phyloP scores from a whole-genome alignment of 345 rosid species.

The Corchorus capsularis region DNA sequence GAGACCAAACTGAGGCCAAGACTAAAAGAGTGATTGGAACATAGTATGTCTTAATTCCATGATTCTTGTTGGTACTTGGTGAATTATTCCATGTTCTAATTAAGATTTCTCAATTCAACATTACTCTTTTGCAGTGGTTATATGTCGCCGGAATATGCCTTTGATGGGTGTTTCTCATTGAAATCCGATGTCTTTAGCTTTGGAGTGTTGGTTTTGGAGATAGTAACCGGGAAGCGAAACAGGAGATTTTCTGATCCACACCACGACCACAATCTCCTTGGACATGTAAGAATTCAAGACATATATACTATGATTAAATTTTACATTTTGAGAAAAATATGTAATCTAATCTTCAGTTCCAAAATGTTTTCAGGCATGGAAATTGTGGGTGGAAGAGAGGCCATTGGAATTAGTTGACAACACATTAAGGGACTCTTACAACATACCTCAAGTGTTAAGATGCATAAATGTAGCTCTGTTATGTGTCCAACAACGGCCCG shows the following conservation, averaged over 20 bases:
- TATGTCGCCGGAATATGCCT: conserved; percentile 20
- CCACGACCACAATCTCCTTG: background rate
- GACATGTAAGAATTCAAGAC: background rate
- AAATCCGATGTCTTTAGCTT: conserved; percentile 17
- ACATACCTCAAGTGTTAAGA: conserved; percentile 17
- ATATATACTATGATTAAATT: background rate
- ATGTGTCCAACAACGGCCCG: conserved; percentile 33
- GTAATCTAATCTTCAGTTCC: background rate
- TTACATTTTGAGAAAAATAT: no score
- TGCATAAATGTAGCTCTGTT: conserved; percentile 38
- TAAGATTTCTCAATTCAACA: background rate
- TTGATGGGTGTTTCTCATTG: conserved; percentile 1
- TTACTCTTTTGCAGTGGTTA: background rate
- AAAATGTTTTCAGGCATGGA: conserved; percentile 16
- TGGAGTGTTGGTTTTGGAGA: conserved; percentile 14
- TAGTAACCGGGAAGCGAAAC: conserved; percentile 11
- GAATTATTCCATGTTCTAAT: background rate
- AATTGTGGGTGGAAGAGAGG: conserved; percentile 12
- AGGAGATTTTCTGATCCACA: conserved; percentile 17
- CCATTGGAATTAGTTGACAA: conserved; percentile 10
- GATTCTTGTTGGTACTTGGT: conserved; percentile 13
- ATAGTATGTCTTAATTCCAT: conserved; percentile 37
- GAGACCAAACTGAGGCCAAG: conserved; percentile 30
- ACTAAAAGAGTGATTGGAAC: conserved; percentile 53
- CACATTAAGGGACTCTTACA: background rate